phyloP scores from a whole-genome alignment of 305 asterid species.

The Plantago lanceolata region DNA sequence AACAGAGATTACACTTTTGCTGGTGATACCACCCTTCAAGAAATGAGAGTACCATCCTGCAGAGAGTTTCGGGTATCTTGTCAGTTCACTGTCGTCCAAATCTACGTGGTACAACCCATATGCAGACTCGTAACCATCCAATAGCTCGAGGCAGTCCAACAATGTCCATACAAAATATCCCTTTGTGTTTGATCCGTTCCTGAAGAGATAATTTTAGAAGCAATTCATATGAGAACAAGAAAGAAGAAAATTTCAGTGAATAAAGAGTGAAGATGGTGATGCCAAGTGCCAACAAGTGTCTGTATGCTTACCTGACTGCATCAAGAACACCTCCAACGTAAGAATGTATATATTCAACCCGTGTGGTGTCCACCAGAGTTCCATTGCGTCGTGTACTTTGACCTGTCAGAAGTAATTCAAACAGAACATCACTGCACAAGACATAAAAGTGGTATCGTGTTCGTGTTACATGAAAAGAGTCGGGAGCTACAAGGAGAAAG shows the following conservation, averaged over 20 bases:
- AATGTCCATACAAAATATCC: constrained; percentile 53
- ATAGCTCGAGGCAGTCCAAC: constrained; percentile 46
- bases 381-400: constrained; percentile 31
- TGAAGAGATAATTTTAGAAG: not conserved
- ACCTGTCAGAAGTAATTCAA: constrained; percentile 24
- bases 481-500: constrained; percentile 15
- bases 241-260: not conserved
- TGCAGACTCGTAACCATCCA: constrained; percentile 32
- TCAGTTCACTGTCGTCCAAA: constrained; percentile 40
- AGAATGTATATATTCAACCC: constrained; percentile 45
- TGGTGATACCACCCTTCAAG: constrained; percentile 31
- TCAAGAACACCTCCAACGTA: constrained; percentile 41
- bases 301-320: constrained; percentile 34
- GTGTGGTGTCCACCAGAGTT: constrained; percentile 34
- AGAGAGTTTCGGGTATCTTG: constrained; percentile 41
- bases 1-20: not conserved
- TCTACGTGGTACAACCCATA: constrained; percentile 49
- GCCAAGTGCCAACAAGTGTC: not conserved
- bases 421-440: not conserved
- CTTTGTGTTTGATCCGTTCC: constrained; percentile 50
- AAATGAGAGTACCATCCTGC: constrained; percentile 46
- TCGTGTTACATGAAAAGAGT: not conserved
- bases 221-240: constrained; percentile 7
- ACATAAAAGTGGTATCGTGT: not conserved
- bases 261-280: not conserved